Conservation (phyloP, 495 filamentous ascomycete species). For the Neurospora sp. region DNA sequence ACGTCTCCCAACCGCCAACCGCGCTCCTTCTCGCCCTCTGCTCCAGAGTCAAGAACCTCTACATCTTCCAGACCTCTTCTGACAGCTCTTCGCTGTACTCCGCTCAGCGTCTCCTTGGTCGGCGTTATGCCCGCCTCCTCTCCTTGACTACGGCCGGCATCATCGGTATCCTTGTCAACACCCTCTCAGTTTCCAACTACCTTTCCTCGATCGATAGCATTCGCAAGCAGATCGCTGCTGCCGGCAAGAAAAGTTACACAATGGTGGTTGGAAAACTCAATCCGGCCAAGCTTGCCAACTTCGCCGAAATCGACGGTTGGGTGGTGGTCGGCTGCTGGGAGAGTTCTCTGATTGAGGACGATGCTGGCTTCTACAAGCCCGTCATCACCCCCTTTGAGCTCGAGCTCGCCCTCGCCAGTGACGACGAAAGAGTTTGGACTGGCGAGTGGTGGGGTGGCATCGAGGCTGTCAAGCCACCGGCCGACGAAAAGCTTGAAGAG, state of each 20-base stretch:
- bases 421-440: constrained; percentile 64
- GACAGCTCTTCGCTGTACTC: constrained; percentile 36
- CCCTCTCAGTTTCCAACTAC: constrained; percentile 84
- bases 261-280: constrained; percentile 97
- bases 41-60: constrained; percentile 65
- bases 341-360: constrained; percentile 75
- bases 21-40: constrained; percentile 79
- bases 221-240: constrained; percentile 54
- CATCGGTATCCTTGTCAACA: constrained; percentile 92
- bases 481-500: neutral
- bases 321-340: constrained; percentile 98
- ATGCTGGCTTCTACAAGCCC: constrained; percentile 68
- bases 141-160: constrained; percentile 70
- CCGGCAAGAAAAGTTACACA: constrained; percentile 88
- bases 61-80: constrained; percentile 59
- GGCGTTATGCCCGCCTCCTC: constrained; percentile 79
- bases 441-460: constrained; percentile 71
- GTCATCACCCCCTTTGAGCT: constrained; percentile 92
- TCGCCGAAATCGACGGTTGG: constrained; percentile 90
- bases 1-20: constrained; percentile 77
- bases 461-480: constrained; percentile 34
- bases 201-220: constrained; percentile 67
- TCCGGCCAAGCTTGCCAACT: constrained; percentile 92
- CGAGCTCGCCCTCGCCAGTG: constrained; percentile 57
- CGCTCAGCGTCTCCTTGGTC: constrained; percentile 50